These are phyloP conservation scores for Yueomyces sp. DNA, from an alignment of 805 yeast species.

Conservation along the genomic window DNA sequence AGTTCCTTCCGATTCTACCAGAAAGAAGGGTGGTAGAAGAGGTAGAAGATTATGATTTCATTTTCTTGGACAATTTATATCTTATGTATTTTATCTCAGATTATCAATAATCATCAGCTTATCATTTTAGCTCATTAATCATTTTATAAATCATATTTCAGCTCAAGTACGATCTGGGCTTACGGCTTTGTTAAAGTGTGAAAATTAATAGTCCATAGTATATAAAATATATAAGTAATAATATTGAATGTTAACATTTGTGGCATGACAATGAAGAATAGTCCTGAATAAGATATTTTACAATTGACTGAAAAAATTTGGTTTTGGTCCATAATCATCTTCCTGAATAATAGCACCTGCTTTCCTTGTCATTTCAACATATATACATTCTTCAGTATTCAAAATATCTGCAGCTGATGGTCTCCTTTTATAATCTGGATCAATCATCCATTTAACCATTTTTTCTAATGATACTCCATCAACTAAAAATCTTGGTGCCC, in stretches of 20 bases:
- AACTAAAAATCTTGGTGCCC: constrained; percentile 80
- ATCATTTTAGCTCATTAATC: too few relatives aligned
- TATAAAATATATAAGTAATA: too few relatives aligned
- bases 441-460: constrained; percentile 78
- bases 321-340: constrained; percentile 86
- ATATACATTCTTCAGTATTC: constrained; percentile 54
- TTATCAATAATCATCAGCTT: background rate
- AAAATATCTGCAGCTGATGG: constrained; percentile 73
- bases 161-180: too few relatives aligned
- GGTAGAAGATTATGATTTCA: constrained; percentile 94
- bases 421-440: constrained; percentile 66
- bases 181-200: background rate
- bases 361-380: constrained; percentile 67
- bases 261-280: too few relatives aligned
- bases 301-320: constrained; percentile 23
- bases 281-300: too few relatives aligned
- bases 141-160: too few relatives aligned
- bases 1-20: constrained; percentile 99
- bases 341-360: constrained; percentile 93
- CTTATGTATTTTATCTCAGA: too few relatives aligned
- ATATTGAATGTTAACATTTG: too few relatives aligned
- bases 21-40: constrained; percentile 99
- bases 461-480: constrained; percentile 65
- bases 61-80: background rate
- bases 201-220: too few relatives aligned